These are phyloP conservation scores for Sporisorium graminicola DNA, from an alignment of 1,284 basidiomycete genomes.

Conservation along the genomic window DNA sequence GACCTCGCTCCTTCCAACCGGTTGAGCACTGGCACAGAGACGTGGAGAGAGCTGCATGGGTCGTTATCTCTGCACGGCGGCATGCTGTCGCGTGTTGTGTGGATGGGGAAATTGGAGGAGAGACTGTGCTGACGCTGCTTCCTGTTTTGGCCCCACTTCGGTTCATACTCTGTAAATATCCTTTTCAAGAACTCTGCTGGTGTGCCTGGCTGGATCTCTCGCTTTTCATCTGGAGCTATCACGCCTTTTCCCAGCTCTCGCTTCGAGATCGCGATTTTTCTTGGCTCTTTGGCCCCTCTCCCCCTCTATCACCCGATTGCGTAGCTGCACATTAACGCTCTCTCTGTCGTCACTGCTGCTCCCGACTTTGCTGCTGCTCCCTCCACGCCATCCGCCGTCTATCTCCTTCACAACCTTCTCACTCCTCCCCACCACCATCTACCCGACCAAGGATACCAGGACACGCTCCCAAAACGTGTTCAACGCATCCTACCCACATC, in stretches of 20 bases:
- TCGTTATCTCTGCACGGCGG: background rate
- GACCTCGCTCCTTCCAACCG: background rate
- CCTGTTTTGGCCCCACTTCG: slow-evolving; percentile 11
- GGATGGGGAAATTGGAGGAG: background rate
- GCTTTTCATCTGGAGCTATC: background rate
- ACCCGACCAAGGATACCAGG: background rate
- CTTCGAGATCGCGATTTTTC: slow-evolving; percentile 20
- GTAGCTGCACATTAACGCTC: slow-evolving; percentile 5
- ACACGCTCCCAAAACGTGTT: background rate
- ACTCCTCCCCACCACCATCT: background rate
- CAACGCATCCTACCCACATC: background rate
- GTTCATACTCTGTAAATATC: background rate
- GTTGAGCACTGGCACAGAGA: background rate
- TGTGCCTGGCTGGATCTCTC: slow-evolving; percentile 1
- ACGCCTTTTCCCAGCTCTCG: slow-evolving; percentile 12
- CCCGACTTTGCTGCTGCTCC: background rate
- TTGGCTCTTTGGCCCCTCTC: slow-evolving; percentile 10
- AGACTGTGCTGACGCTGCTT: background rate
- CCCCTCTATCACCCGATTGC: slow-evolving; percentile 7
- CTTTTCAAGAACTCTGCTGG: background rate
- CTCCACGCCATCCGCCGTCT: slow-evolving; percentile 3
- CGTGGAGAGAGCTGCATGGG: background rate
- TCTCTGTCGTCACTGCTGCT: background rate
- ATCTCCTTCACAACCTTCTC: background rate
- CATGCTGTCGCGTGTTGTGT: background rate